Evolutionary conservation across 148 eudicot species (phyloP).

Genomic region (Rhododendron kiyosumense): DNA sequence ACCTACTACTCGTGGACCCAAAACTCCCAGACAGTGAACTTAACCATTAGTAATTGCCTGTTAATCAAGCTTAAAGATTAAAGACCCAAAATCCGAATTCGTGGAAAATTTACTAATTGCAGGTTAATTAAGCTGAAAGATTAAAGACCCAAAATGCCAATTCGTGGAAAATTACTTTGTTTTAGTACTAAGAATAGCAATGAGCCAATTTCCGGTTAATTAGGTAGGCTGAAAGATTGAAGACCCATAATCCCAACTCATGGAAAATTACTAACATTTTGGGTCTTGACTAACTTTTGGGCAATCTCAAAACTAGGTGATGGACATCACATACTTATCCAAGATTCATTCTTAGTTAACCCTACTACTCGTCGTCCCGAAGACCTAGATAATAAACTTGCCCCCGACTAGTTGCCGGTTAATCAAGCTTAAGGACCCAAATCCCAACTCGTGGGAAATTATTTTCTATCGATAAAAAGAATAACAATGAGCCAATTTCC

Average conservation of each 20-base stretch:
- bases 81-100: not conserved
- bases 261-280: not conserved
- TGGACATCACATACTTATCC: not conserved
- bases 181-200: not conserved
- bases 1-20: not conserved
- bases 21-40: not conserved
- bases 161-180: not conserved
- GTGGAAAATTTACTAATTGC: not conserved
- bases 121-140: not conserved
- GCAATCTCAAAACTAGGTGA: not conserved
- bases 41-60: not conserved
- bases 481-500: not conserved
- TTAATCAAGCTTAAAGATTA: not conserved
- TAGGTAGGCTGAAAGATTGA: not conserved
- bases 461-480: not conserved
- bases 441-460: not conserved
- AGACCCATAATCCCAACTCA: not conserved
- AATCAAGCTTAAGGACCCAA: not conserved
- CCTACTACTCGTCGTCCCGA: too few relatives aligned
- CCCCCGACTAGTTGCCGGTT: not conserved
- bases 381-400: not conserved
- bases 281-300: not conserved
- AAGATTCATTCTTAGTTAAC: not conserved
- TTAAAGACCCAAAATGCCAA: not conserved
- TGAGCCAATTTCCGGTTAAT: not conserved